These are phyloP conservation scores for Exophiala xenobiotica DNA, from an alignment of 2,329 filamentous ascomycete species.

Conservation along the genomic window DNA sequence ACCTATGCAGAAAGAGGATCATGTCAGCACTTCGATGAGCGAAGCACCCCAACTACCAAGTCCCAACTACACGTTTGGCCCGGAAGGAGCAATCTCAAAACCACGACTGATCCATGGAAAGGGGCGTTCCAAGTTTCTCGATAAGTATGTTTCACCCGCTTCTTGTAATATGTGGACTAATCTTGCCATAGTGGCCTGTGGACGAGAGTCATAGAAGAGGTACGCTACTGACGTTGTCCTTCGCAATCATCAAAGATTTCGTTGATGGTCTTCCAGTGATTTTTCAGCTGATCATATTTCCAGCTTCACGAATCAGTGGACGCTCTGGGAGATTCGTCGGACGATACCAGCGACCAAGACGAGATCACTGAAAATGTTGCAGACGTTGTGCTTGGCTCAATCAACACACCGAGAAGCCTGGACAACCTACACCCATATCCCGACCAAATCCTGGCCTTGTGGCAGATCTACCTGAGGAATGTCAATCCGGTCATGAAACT, in stretches of 20 bases:
- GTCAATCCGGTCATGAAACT: constrained; percentile 34
- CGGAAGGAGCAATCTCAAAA: constrained; percentile 13
- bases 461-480: constrained; percentile 32
- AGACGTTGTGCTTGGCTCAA: constrained; percentile 29
- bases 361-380: constrained; percentile 19
- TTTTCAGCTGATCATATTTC: constrained; percentile 1
- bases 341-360: constrained; percentile 31
- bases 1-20: background rate
- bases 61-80: too few species aligned
- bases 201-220: constrained; percentile 34
- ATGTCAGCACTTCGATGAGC: too few species aligned
- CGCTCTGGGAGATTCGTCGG: constrained; percentile 14
- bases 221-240: constrained; percentile 10
- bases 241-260: background rate
- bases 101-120: constrained; percentile 27
- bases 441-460: constrained; percentile 29
- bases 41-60: too few species aligned
- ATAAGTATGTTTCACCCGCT: constrained; percentile 27
- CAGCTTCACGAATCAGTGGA: constrained; percentile 33
- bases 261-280: background rate
- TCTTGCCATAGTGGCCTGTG: constrained; percentile 29
- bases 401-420: constrained; percentile 4
- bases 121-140: constrained; percentile 26
- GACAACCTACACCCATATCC: constrained; percentile 22
- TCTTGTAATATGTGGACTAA: constrained; percentile 19